These are phyloP conservation scores for Ettlia oleoabundans DNA, from an alignment of 139 green algal species.

Conservation along the genomic window DNA sequence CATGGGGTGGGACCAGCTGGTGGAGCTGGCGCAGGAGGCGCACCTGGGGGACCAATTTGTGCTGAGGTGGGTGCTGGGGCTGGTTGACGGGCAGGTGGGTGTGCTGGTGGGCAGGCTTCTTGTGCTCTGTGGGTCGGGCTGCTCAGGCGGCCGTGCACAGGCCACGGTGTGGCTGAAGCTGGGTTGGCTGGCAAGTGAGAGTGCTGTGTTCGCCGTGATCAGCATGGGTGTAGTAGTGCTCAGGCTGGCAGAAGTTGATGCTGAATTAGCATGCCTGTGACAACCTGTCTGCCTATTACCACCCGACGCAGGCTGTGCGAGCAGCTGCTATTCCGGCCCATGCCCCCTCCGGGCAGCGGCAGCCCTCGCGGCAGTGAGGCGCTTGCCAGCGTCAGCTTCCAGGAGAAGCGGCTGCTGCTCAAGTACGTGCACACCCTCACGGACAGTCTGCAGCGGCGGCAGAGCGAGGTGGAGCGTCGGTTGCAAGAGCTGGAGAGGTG, in stretches of 20 bases:
- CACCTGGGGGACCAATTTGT: constrained; percentile 32
- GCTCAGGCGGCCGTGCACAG: no score
- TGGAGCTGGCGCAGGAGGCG: constrained; percentile 47
- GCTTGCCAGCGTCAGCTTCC: neutral
- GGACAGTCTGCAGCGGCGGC: constrained; percentile 3
- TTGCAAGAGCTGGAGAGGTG: constrained; percentile 44
- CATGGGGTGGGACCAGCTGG: constrained; percentile 39
- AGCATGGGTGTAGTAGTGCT: no score
- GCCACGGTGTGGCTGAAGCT: no score
- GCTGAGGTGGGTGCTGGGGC: constrained; percentile 3
- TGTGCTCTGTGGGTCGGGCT: no score
- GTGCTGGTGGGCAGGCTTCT: no score
- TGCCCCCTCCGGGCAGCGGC: neutral
- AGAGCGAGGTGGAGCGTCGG: constrained; percentile 36
- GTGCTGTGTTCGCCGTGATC: no score
- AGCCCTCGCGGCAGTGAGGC: neutral
- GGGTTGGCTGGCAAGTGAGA: no score
- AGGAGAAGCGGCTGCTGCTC: constrained; percentile 41
- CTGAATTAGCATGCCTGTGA: no score
- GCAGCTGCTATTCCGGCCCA: constrained; percentile 43
- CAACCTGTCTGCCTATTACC: no score
- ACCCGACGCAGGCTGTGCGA: constrained; percentile 43
- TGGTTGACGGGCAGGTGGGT: neutral
- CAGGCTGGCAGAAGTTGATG: no score
- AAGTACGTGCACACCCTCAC: constrained; percentile 46